Percentiles rank a stretch among this genome's conserved stretches.
Conservation (phyloP, 345 rosid genomes). For the Streptanthus diversifolius region DNA sequence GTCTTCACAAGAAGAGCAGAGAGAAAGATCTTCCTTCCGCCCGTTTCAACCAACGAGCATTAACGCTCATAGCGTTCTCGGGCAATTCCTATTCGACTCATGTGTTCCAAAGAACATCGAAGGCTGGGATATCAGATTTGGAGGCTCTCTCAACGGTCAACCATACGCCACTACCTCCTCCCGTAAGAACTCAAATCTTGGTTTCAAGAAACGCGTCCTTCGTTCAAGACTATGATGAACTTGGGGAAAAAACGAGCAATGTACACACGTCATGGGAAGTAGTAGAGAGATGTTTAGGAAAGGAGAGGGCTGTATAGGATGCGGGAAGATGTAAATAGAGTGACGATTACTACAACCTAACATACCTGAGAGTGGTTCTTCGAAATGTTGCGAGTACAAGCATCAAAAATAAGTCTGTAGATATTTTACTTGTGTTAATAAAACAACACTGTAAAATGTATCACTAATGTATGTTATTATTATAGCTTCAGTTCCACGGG, state of each 20-base stretch:
- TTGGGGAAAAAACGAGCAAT: background rate
- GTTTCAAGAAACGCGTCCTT: constrained; percentile 44
- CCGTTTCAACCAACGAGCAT: constrained; percentile 54
- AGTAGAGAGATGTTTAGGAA: constrained; percentile 22
- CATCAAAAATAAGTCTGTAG: constrained; percentile 26
- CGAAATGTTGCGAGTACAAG: constrained; percentile 13
- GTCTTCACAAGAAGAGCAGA: constrained; percentile 50
- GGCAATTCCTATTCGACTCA: constrained; percentile 74
- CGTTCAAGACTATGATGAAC: constrained; percentile 63
- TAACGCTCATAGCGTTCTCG: constrained; percentile 82
- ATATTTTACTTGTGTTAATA: background rate
- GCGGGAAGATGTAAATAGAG: constrained; percentile 31
- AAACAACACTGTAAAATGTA: constrained; percentile 4
- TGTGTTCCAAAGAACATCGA: constrained; percentile 90
- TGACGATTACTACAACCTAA: constrained; percentile 17
- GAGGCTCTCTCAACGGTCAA: constrained; percentile 63
- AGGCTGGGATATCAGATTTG: constrained; percentile 94
- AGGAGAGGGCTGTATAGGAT: constrained; percentile 26
- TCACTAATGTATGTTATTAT: background rate
- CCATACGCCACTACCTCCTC: constrained; percentile 58
- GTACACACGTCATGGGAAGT: background rate
- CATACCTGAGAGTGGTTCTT: constrained; percentile 24
- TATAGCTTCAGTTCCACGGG: background rate
- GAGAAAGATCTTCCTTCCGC: constrained; percentile 40
- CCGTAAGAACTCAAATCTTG: constrained; percentile 44